Evolutionary conservation across 73 alveolate genomes (phyloP).

Genomic region (Durusdinium trenchii): DNA sequence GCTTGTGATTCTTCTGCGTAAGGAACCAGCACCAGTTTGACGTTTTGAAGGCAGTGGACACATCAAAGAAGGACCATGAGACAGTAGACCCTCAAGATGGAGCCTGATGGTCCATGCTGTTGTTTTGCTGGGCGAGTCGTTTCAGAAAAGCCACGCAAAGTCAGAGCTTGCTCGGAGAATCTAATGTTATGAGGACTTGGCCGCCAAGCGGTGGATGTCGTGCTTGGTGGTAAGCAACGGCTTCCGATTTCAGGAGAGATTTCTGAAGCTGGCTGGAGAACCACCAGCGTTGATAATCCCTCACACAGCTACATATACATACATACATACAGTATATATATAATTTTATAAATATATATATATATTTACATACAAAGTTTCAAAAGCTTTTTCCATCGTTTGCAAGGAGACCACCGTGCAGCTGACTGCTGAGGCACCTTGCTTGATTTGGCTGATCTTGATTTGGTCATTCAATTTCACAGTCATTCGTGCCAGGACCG

Average conservation of each 20-base stretch:
- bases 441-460: background rate
- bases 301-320: background rate
- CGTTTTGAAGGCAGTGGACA: constrained; percentile 87
- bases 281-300: background rate
- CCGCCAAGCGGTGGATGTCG: constrained; percentile 96
- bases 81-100: background rate
- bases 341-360: background rate
- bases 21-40: constrained; percentile 96
- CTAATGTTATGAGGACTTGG: constrained; percentile 46
- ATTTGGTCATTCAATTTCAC: background rate
- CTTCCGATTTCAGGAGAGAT: constrained; percentile 75
- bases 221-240: constrained; percentile 94
- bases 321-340: too few species aligned
- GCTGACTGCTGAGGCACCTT: constrained; percentile 86
- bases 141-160: background rate
- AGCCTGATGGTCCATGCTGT: background rate
- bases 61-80: constrained; percentile 69
- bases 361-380: background rate
- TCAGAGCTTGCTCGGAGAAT: background rate
- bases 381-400: background rate
- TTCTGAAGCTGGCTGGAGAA: background rate
- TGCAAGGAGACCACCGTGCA: constrained; percentile 91
- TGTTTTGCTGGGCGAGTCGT: background rate
- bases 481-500: constrained; percentile 30
- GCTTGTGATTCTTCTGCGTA: background rate